Evolutionary conservation across 139 green algal species (phyloP).

Genomic region (Volvox reticuliferus): DNA sequence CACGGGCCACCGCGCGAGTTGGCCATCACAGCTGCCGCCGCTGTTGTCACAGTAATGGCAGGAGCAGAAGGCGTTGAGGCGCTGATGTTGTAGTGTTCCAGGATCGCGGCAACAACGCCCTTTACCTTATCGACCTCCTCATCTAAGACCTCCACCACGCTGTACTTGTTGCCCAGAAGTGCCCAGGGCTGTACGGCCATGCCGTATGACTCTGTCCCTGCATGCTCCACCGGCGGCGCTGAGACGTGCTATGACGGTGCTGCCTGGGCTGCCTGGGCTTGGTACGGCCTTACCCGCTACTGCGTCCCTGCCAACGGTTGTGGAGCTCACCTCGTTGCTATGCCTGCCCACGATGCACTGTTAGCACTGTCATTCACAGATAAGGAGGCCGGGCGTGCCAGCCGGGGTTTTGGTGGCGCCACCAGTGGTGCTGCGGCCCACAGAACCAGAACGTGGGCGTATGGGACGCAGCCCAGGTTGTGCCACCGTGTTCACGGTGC

Average conservation of each 20-base stretch:
- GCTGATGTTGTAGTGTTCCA: conserved; percentile 48
- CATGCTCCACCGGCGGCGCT: neutral
- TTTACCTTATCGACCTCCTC: conserved; percentile 48
- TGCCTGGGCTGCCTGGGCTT: neutral
- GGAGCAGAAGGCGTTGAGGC: neutral
- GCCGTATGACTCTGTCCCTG: neutral
- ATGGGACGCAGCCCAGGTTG: neutral
- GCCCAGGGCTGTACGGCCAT: conserved; percentile 18
- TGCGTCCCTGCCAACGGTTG: neutral
- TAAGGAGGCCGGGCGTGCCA: too few relatives aligned
- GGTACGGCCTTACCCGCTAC: neutral
- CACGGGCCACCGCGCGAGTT: neutral
- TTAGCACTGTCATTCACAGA: neutral
- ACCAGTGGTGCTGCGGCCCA: too few relatives aligned
- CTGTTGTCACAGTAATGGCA: too few relatives aligned
- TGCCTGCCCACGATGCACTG: neutral
- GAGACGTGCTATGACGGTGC: neutral
- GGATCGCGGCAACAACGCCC: conserved; percentile 52
- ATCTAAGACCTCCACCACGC: conserved; percentile 39
- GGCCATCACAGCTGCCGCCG: neutral
- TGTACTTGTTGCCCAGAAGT: conserved; percentile 24
- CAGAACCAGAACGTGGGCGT: neutral
- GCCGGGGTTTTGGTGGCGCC: neutral
- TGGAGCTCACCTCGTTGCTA: neutral
- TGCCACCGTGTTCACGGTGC: neutral